These are phyloP conservation scores for Emmonsiellopsis sp. DNA, from an alignment of 2,329 filamentous ascomycete genomes.

Conservation along the genomic window DNA sequence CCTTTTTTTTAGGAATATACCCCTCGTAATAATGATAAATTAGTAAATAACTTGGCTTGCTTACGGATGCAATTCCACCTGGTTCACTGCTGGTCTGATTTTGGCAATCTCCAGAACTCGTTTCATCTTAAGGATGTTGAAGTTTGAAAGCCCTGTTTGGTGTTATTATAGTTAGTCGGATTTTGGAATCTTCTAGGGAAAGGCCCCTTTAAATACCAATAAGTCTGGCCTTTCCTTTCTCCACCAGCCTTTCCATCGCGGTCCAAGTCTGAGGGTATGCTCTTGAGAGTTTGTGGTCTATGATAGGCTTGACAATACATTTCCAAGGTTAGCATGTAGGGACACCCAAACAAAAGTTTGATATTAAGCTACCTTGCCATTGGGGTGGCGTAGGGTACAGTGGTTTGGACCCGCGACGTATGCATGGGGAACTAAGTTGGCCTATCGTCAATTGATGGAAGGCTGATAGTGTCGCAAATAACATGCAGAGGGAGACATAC, in stretches of 20 bases:
- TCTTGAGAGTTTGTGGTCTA: slow-evolving; percentile 6
- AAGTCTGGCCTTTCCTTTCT: slow-evolving; percentile 24
- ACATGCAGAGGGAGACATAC: slow-evolving; percentile 12
- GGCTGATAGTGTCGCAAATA: not conserved
- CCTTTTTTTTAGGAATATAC: slow-evolving; percentile 5
- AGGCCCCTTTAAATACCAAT: slow-evolving; percentile 14
- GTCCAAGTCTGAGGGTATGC: slow-evolving; percentile 23
- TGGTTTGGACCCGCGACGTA: slow-evolving; percentile 7
- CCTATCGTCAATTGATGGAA: slow-evolving; percentile 8
- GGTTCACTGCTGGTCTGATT: slow-evolving; percentile 52
- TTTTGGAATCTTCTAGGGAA: too few relatives aligned
- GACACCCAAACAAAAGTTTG: slow-evolving; percentile 13
- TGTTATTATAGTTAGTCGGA: slow-evolving; percentile 3
- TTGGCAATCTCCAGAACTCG: slow-evolving; percentile 31
- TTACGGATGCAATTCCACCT: slow-evolving; percentile 55
- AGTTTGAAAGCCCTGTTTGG: slow-evolving; percentile 18
- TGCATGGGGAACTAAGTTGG: slow-evolving; percentile 4
- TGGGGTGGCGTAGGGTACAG: slow-evolving; percentile 1
- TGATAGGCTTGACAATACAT: slow-evolving; percentile 15
- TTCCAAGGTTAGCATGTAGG: slow-evolving; percentile 7
- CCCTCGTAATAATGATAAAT: slow-evolving; percentile 2
- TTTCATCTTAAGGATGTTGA: slow-evolving; percentile 31
- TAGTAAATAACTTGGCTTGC: not conserved
- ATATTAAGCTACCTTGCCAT: slow-evolving; percentile 7
- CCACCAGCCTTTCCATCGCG: slow-evolving; percentile 25